Evolutionary conservation across 805 yeast genomes (phyloP).

Genomic region (Cyberlindnera japonica): DNA sequence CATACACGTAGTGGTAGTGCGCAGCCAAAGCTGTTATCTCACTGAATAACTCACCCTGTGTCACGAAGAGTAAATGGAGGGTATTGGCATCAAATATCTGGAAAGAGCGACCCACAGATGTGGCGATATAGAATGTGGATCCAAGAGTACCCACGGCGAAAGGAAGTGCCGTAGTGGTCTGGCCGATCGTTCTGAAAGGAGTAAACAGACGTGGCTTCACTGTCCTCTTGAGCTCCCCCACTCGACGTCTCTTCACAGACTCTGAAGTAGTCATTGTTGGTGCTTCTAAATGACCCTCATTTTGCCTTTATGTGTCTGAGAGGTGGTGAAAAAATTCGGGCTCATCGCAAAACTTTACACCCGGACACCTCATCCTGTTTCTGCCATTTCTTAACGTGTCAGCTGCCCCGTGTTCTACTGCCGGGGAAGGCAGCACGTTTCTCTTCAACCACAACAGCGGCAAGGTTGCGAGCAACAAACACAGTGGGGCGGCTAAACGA

Average conservation of each 20-base stretch:
- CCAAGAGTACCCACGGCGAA: constrained; percentile 89
- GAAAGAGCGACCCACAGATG: constrained; percentile 85
- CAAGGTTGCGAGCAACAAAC: too few relatives aligned
- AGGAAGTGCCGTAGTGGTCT: constrained; percentile 83
- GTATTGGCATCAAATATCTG: constrained; percentile 93
- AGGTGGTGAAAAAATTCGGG: background rate
- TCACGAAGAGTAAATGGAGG: constrained; percentile 79
- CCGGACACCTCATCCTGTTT: constrained; percentile 1
- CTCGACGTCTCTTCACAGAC: constrained; percentile 19
- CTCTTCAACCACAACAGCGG: constrained; percentile 1
- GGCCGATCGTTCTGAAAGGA: constrained; percentile 86
- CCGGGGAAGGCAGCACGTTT: constrained; percentile 1
- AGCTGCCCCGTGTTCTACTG: background rate
- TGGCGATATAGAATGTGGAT: constrained; percentile 78
- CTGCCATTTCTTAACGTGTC: background rate
- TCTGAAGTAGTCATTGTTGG: constrained; percentile 12
- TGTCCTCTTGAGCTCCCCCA: constrained; percentile 7
- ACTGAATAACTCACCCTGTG: constrained; percentile 68
- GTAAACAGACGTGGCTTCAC: constrained; percentile 60
- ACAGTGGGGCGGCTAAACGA: too few relatives aligned
- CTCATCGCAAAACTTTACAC: background rate
- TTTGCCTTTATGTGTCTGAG: too few relatives aligned
- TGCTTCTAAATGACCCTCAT: background rate
- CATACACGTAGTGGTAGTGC: constrained; percentile 81
- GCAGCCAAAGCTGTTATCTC: constrained; percentile 71